A percentile compares a stretch with the other conserved stretches of the same genome.
phyloP scores from a whole-genome alignment of 768 basidiomycete genomes.

The Multifurca ochricompacta region DNA sequence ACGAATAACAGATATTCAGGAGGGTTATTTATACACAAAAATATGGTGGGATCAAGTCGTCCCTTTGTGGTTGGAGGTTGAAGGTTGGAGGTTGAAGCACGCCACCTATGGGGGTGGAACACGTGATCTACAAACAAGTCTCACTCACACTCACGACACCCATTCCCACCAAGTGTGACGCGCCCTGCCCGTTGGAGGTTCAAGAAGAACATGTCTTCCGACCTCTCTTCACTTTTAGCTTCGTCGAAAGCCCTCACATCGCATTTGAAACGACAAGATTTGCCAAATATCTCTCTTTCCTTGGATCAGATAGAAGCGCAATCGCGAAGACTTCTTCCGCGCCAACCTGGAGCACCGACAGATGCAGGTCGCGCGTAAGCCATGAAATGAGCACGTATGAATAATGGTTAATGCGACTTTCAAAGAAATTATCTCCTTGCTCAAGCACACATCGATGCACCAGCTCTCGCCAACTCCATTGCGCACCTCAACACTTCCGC shows the following conservation, averaged over 20 bases:
- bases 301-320: constrained; percentile 94
- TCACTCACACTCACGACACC: too few relatives aligned
- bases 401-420: constrained; percentile 8
- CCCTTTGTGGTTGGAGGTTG: too few relatives aligned
- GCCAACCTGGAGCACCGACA: constrained; percentile 52
- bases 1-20: neutral
- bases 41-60: too few relatives aligned
- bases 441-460: constrained; percentile 87
- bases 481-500: constrained; percentile 72
- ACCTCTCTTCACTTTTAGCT: constrained; percentile 63
- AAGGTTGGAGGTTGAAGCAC: too few relatives aligned
- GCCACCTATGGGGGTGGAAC: too few relatives aligned
- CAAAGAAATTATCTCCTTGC: constrained; percentile 85
- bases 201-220: constrained; percentile 30
- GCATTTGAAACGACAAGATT: constrained; percentile 68
- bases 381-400: neutral
- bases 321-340: constrained; percentile 73
- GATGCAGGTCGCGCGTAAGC: constrained; percentile 71
- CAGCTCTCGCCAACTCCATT: constrained; percentile 77
- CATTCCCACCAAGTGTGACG: too few relatives aligned
- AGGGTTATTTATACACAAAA: too few relatives aligned
- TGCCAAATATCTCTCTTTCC: constrained; percentile 83
- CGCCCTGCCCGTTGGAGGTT: too few relatives aligned
- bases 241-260: constrained; percentile 68
- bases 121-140: too few relatives aligned